A percentile compares a stretch with the other conserved stretches of the same genome.
phyloP scores from a whole-genome alignment of 805 yeast genomes.

The Yamadazyma nakazawae region DNA sequence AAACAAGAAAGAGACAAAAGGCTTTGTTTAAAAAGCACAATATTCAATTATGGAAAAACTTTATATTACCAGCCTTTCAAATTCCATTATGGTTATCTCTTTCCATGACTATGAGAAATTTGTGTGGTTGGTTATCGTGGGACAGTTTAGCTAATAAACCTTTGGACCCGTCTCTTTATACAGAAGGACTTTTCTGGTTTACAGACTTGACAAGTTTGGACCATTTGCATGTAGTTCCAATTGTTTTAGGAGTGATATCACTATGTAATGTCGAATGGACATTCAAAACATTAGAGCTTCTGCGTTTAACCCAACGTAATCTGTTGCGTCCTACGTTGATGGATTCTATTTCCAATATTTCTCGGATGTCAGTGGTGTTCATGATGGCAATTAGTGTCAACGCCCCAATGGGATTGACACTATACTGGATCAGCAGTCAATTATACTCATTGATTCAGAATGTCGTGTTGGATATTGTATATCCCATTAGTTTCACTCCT shows the following conservation, averaged over 20 bases:
- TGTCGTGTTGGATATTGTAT: slow-evolving; percentile 56
- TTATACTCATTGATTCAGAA: slow-evolving; percentile 74
- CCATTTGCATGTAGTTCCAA: slow-evolving; percentile 63
- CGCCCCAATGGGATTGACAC: slow-evolving; percentile 75
- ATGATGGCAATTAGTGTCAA: slow-evolving; percentile 83
- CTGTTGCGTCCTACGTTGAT: slow-evolving; percentile 53
- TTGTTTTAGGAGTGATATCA: slow-evolving; percentile 66
- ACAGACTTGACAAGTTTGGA: slow-evolving; percentile 58
- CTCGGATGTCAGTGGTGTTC: slow-evolving; percentile 72
- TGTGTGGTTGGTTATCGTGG: slow-evolving; percentile 66
- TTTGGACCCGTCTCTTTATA: slow-evolving; percentile 47
- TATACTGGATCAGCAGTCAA: slow-evolving; percentile 93
- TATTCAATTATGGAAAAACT: slow-evolving; percentile 80
- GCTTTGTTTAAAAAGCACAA: slow-evolving; percentile 59
- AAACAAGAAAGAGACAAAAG: slow-evolving; percentile 72
- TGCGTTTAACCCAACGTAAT: slow-evolving; percentile 41
- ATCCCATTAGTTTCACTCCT: slow-evolving; percentile 58
- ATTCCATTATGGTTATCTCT: slow-evolving; percentile 83
- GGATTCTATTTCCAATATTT: slow-evolving; percentile 63
- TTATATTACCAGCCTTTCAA: slow-evolving; percentile 73
- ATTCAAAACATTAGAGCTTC: slow-evolving; percentile 55
- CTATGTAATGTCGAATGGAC: slow-evolving; percentile 83
- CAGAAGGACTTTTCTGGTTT: slow-evolving; percentile 61
- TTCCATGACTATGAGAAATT: slow-evolving; percentile 68
- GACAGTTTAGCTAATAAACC: slow-evolving; percentile 41